Evolutionary conservation across 2,329 filamentous ascomycete genomes (phyloP).

Genomic region (Verticillium zaregamsianum): DNA sequence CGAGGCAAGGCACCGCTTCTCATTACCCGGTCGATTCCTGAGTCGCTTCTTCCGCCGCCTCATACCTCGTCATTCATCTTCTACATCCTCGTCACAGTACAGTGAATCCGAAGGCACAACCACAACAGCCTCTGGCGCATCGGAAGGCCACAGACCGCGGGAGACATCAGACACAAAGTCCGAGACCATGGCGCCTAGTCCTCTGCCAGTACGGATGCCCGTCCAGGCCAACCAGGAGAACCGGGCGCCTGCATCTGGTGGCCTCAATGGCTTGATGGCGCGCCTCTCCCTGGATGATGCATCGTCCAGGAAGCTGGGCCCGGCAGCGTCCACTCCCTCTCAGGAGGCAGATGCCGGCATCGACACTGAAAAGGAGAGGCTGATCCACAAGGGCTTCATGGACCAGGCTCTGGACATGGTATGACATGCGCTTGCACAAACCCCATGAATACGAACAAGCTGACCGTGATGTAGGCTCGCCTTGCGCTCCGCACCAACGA

Average conservation of each 20-base stretch:
- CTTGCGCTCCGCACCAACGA: constrained; percentile 82
- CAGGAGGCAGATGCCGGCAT: neutral
- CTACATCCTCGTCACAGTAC: neutral
- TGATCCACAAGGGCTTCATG: constrained; percentile 63
- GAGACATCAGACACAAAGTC: neutral
- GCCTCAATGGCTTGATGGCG: constrained; percentile 12
- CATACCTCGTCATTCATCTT: constrained; percentile 6
- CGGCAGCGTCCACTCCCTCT: constrained; percentile 3
- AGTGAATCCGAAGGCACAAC: constrained; percentile 1
- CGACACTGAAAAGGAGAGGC: constrained; percentile 24
- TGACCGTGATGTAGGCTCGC: constrained; percentile 58
- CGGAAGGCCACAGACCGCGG: constrained; percentile 6
- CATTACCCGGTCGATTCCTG: constrained; percentile 10
- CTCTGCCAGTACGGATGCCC: neutral
- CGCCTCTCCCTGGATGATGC: constrained; percentile 14
- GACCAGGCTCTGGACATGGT: constrained; percentile 85
- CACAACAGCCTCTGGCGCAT: constrained; percentile 2
- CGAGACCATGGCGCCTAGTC: constrained; percentile 15
- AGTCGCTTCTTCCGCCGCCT: constrained; percentile 11
- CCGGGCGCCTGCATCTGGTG: constrained; percentile 11
- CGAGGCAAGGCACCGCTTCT: constrained; percentile 6
- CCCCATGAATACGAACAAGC: constrained; percentile 21
- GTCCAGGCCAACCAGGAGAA: constrained; percentile 25
- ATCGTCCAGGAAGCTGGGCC: neutral
- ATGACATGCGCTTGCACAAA: constrained; percentile 8